These are phyloP conservation scores for Colletotrichum brevisporum DNA, from an alignment of 2,329 filamentous ascomycete species.

Conservation along the genomic window DNA sequence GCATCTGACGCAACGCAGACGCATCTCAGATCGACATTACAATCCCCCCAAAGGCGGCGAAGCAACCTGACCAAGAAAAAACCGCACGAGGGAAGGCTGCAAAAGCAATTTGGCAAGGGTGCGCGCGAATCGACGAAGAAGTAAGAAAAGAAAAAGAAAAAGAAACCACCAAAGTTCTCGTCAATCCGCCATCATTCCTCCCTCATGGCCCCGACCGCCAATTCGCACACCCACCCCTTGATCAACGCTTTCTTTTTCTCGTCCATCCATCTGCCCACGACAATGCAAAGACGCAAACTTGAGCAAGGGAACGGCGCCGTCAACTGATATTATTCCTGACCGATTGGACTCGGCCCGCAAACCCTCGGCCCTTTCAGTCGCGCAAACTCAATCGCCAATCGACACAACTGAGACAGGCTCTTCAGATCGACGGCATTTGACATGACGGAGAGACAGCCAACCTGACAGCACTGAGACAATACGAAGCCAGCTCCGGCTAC, in stretches of 20 bases:
- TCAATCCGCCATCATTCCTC: constrained; percentile 33
- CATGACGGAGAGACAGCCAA: constrained; percentile 21
- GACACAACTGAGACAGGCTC: constrained; percentile 35
- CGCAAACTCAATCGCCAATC: constrained; percentile 33
- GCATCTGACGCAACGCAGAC: constrained; percentile 27
- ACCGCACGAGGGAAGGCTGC: constrained; percentile 19
- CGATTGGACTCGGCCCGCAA: constrained; percentile 12
- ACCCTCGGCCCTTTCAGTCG: constrained; percentile 20
- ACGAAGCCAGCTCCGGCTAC: neutral
- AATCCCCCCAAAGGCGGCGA: constrained; percentile 11
- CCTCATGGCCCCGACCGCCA: constrained; percentile 24
- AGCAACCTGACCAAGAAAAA: constrained; percentile 9
- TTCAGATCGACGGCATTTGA: constrained; percentile 34
- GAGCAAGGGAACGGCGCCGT: constrained; percentile 7
- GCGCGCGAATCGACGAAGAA: neutral
- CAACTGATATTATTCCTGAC: constrained; percentile 1
- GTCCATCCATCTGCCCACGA: constrained; percentile 16
- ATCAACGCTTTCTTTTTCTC: constrained; percentile 17
- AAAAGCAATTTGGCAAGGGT: constrained; percentile 13
- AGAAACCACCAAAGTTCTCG: constrained; percentile 22
- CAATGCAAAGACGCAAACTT: neutral
- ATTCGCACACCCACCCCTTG: constrained; percentile 19
- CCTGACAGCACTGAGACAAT: constrained; percentile 32
- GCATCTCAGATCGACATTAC: constrained; percentile 34
- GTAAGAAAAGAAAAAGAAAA: constrained; percentile 17